Conservation (phyloP, 441 rosid genomes). For the Corymbia citriodora region DNA sequence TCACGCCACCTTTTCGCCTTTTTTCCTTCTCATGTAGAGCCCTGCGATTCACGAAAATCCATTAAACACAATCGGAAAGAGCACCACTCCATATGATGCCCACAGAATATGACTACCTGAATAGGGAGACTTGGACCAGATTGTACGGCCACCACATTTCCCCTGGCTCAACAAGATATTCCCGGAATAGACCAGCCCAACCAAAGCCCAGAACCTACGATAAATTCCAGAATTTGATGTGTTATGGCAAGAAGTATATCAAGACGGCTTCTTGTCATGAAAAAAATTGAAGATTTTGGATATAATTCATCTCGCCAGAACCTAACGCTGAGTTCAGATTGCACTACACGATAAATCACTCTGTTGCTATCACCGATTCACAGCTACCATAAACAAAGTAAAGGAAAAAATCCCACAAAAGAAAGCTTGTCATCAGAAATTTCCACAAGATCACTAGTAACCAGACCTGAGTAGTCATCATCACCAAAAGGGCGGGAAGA, state of each 20-base stretch:
- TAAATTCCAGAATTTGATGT: background rate
- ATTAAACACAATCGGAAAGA: background rate
- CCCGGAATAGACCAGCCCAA: slow-evolving; percentile 80
- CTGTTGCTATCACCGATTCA: background rate
- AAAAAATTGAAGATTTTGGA: background rate
- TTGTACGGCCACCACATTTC: slow-evolving; percentile 92
- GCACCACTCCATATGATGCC: background rate
- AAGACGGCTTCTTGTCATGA: background rate
- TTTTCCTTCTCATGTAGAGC: slow-evolving; percentile 60
- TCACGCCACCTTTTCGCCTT: slow-evolving; percentile 34
- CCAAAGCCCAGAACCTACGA: slow-evolving; percentile 72
- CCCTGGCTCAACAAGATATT: slow-evolving; percentile 70
- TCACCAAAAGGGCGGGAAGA: slow-evolving; percentile 59
- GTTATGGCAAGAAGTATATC: background rate
- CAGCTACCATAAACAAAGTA: background rate
- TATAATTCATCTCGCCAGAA: background rate
- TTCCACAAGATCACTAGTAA: background rate
- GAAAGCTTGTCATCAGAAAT: background rate
- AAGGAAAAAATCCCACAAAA: background rate
- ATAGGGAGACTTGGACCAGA: slow-evolving; percentile 76
- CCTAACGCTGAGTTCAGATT: background rate
- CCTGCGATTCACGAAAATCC: slow-evolving; percentile 20
- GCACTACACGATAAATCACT: background rate
- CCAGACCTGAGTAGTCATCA: slow-evolving; percentile 79
- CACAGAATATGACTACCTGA: slow-evolving; percentile 34